Base-by-base conservation (phyloP, 441 rosid genomes). In the Pelargonium australe region DNA sequence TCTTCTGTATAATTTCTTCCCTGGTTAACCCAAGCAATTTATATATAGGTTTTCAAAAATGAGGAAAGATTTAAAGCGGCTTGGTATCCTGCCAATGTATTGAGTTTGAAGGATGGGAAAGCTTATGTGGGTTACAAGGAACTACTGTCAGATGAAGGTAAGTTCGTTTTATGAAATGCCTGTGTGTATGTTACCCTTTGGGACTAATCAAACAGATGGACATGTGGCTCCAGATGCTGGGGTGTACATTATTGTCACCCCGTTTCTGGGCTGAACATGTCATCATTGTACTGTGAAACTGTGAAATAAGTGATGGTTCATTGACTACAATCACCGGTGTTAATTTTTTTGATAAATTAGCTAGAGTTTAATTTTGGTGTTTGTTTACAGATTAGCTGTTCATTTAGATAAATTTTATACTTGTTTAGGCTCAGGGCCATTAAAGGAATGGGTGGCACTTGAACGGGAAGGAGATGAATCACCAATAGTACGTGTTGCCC, bases 371-470 rank as follows among this genome's bases (percentile, higher is more conserved):
- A 45, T 13, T 3, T 47, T 47, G n/a, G 7, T 11, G 53, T 4
- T 10, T 47, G 53, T 10, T 47, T 12, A 47, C 14, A 47, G 53
- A 47, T 11, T 47, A 47, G 20, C 19, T 57, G 62, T 57, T 57
- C 62, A 19, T 57, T 57, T 25, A 17, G 31, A 19, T 7, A 17
- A 57, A 58, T 9, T 13, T 62, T 7, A 69, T 73, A 61, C 62
- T 19, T 68, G 65, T 34, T 64, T 80, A 88, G 93, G 90, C 66
- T 80, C 79, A 65, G 92, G 90, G 78, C 89, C 83, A 81, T 82
- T 90, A 66, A 82, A 80, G 85, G 99, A 95, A 77, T 95, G 98
- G 98, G 87, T 92, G 72, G 66, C 81, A 23, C 85, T 92, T 65
- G 77, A 76, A 76, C 82, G 84, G 69, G 87, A 84, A 73, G 91